Percentiles rank a stretch among this genome's conserved stretches.
phyloP scores from a whole-genome alignment of 2,329 filamentous ascomycete species.

The Samsoniella hepiali region DNA sequence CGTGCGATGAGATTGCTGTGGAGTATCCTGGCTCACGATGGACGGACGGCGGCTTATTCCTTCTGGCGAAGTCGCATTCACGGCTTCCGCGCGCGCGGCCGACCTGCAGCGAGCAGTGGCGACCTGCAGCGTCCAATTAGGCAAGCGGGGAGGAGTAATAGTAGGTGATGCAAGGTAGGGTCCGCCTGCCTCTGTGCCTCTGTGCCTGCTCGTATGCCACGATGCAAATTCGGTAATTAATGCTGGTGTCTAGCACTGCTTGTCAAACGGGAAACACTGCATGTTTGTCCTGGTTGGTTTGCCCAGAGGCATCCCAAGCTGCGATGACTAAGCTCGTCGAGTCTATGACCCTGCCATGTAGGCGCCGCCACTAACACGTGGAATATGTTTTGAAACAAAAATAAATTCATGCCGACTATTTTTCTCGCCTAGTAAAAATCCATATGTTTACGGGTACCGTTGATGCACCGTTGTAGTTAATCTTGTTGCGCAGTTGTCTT shows the following conservation, averaged over 20 bases:
- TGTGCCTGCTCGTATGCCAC: background rate
- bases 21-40: background rate
- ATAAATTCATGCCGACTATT: slow-evolving; percentile 7
- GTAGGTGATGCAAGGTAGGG: too few relatives aligned
- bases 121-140: background rate
- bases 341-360: background rate
- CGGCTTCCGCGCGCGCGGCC: background rate
- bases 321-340: background rate
- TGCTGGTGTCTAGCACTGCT: background rate
- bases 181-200: too few relatives aligned
- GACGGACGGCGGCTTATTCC: background rate
- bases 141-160: background rate
- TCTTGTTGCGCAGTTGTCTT: background rate
- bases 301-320: background rate
- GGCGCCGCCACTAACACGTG: background rate
- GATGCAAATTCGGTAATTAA: background rate
- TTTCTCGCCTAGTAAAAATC: slow-evolving; percentile 16
- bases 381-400: background rate
- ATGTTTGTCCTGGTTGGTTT: background rate
- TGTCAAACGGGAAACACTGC: background rate
- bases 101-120: background rate
- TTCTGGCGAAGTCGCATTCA: background rate
- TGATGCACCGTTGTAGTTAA: background rate
- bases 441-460: background rate
- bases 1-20: slow-evolving; percentile 14